A percentile compares a stretch with the other conserved stretches of the same genome.
Evolutionary conservation across 1,284 basidiomycete genomes (phyloP).

Genomic region (Ceratobasidium sp.): DNA sequence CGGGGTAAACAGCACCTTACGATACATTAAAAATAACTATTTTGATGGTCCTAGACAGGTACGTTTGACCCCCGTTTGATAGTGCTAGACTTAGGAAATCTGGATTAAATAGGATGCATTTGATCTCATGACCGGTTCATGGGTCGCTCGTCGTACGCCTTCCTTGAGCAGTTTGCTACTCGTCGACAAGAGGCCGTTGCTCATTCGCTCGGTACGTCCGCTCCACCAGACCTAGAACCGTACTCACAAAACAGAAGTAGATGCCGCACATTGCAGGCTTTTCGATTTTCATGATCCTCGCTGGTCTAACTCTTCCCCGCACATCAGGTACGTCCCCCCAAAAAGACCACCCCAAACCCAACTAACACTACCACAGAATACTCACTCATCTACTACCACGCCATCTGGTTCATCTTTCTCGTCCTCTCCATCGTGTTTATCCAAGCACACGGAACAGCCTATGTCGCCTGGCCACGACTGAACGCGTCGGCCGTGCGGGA

Average conservation of each 20-base stretch:
- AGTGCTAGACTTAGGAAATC: too few species aligned
- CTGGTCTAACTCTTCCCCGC: constrained; percentile 80
- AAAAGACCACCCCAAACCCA: constrained; percentile 39
- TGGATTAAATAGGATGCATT: constrained; percentile 87
- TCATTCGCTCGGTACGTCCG: constrained; percentile 76
- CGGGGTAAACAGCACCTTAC: constrained; percentile 81
- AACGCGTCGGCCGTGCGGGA: constrained; percentile 72
- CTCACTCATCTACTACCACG: constrained; percentile 78
- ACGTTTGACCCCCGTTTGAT: too few species aligned
- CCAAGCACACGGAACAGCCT: constrained; percentile 78
- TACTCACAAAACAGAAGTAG: constrained; percentile 52
- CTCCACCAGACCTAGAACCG: neutral
- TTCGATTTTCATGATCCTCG: constrained; percentile 84
- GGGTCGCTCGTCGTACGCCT: constrained; percentile 77
- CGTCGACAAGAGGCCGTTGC: constrained; percentile 76
- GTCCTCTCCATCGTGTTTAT: constrained; percentile 70
- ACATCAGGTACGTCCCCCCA: constrained; percentile 69
- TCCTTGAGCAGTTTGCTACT: constrained; percentile 69
- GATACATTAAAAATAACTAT: constrained; percentile 97
- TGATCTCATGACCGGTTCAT: constrained; percentile 91
- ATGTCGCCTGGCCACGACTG: constrained; percentile 93
- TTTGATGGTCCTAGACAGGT: constrained; percentile 92
- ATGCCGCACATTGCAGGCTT: constrained; percentile 84
- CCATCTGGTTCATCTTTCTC: constrained; percentile 75
- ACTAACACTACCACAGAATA: constrained; percentile 59